Evolutionary conservation across 768 basidiomycete species (phyloP).

Genomic region (Hericium erinaceus): DNA sequence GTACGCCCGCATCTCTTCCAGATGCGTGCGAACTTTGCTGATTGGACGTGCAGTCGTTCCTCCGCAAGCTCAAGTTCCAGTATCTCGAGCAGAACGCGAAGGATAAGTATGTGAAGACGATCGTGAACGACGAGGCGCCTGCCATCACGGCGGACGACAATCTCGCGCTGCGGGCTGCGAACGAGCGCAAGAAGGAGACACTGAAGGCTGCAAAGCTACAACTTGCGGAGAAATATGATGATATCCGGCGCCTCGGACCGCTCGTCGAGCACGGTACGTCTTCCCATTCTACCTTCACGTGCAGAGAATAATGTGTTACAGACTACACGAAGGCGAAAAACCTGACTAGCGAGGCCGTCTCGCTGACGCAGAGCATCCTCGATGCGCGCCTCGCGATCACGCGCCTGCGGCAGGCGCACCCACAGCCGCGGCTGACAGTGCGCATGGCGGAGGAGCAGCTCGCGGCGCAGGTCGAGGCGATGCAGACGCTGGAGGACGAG

Average conservation of each 20-base stretch:
- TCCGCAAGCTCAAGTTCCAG: constrained; percentile 80
- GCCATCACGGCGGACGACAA: constrained; percentile 77
- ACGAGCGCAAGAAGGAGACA: constrained; percentile 62
- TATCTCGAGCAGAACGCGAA: constrained; percentile 89
- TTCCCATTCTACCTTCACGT: neutral
- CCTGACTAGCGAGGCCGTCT: constrained; percentile 42
- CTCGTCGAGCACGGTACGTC: constrained; percentile 58
- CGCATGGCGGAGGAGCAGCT: constrained; percentile 65
- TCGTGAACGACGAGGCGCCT: constrained; percentile 80
- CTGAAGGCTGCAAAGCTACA: constrained; percentile 57
- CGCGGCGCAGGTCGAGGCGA: constrained; percentile 66
- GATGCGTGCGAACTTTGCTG: neutral
- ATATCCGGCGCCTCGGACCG: constrained; percentile 55
- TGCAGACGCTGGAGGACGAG: constrained; percentile 68
- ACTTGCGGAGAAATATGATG: constrained; percentile 51
- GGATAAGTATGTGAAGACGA: constrained; percentile 77
- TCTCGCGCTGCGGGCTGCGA: constrained; percentile 46
- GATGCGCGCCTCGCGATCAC: constrained; percentile 75
- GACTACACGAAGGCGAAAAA: constrained; percentile 53
- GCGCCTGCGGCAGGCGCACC: constrained; percentile 73
- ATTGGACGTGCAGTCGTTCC: constrained; percentile 42
- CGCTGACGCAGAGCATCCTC: constrained; percentile 67
- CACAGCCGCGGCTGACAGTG: constrained; percentile 72
- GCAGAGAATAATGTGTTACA: constrained; percentile 16
- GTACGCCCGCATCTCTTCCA: constrained; percentile 29